A percentile compares a stretch with the other conserved stretches of the same genome.
Conservation (phyloP, 148 eudicot species). For the Cornus florida region DNA sequence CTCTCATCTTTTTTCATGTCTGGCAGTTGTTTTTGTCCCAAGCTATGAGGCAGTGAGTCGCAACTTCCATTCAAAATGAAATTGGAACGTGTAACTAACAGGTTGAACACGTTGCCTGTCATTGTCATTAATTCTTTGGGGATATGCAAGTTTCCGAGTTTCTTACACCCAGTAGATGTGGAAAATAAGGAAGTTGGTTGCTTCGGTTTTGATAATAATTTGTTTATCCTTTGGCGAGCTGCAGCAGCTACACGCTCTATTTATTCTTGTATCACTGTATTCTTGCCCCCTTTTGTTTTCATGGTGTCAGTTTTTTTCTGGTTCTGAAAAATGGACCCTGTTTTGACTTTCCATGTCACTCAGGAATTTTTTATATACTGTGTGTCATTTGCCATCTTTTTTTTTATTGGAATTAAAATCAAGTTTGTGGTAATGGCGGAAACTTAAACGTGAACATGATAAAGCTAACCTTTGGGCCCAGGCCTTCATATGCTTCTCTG, state of each 20-base stretch:
- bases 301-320: background rate
- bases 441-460: too few species aligned
- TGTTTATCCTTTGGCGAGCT: background rate
- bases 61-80: constrained; percentile 44
- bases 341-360: too few species aligned
- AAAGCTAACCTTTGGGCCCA: too few species aligned
- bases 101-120: background rate
- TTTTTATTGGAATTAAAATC: too few species aligned
- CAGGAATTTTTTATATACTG: too few species aligned
- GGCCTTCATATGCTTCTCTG: too few species aligned
- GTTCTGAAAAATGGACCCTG: background rate
- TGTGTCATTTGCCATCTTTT: too few species aligned
- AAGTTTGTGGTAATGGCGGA: too few species aligned
- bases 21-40: constrained; percentile 65
- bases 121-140: background rate
- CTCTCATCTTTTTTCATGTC: constrained; percentile 5
- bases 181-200: constrained; percentile 3
- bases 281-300: background rate
- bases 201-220: constrained; percentile 5
- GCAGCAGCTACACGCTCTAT: background rate
- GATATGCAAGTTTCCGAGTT: constrained; percentile 9
- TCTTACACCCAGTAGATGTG: constrained; percentile 6
- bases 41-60: constrained; percentile 63
- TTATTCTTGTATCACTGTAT: constrained; percentile 13
- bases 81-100: background rate